phyloP scores from a whole-genome alignment of 306 rosid genomes.

The Pyrus betulifolia region DNA sequence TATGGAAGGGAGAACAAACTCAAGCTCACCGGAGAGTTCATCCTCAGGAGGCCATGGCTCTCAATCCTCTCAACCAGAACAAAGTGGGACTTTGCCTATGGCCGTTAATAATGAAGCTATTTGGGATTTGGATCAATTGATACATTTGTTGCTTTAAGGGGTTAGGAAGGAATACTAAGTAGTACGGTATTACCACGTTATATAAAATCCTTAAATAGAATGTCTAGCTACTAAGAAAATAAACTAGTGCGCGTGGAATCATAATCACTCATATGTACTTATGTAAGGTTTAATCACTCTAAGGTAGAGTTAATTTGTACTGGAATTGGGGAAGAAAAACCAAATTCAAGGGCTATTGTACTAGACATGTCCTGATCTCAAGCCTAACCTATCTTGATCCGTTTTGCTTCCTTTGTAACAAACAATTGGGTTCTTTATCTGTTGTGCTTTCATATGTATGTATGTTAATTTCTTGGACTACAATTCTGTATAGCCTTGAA shows the following conservation, averaged over 20 bases:
- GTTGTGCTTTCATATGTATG: not conserved
- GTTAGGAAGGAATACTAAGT: too few relatives aligned
- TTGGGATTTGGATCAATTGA: slow-evolving; percentile 43
- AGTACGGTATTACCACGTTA: too few relatives aligned
- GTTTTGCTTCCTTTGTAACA: not conserved
- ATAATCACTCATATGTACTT: too few relatives aligned
- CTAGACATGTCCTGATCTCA: too few relatives aligned
- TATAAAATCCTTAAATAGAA: too few relatives aligned
- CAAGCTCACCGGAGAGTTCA: slow-evolving; percentile 44
- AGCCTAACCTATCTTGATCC: not conserved
- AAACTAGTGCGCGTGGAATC: too few relatives aligned
- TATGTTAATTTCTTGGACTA: not conserved
- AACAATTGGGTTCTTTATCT: not conserved
- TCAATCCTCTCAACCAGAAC: slow-evolving; percentile 13
- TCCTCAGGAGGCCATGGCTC: slow-evolving; percentile 34
- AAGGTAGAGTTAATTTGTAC: too few relatives aligned
- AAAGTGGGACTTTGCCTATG: slow-evolving; percentile 9
- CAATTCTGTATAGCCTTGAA: not conserved
- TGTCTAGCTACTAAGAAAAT: too few relatives aligned
- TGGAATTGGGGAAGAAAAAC: too few relatives aligned
- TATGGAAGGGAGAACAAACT: slow-evolving; percentile 7
- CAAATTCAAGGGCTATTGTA: too few relatives aligned
- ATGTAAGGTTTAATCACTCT: too few relatives aligned
- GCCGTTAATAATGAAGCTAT: slow-evolving; percentile 21
- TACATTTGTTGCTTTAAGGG: not conserved